A percentile compares a stretch with the other conserved stretches of the same genome.
Conservation (phyloP, 805 yeast genomes). For the Nakazawaea ernobii region DNA sequence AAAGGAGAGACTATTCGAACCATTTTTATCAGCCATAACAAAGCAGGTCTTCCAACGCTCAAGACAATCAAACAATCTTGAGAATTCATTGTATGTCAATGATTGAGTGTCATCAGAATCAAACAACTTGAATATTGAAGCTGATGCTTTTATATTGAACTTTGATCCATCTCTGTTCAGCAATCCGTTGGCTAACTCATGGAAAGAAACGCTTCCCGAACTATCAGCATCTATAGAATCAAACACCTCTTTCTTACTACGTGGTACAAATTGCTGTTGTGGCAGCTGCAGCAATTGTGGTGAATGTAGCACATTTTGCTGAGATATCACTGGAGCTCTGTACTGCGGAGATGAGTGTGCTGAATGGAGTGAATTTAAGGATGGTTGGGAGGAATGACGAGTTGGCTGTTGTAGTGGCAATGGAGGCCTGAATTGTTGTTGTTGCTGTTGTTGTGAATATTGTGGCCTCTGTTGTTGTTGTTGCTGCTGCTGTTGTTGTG, state of each 20-base stretch:
- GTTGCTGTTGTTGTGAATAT: constrained; percentile 11
- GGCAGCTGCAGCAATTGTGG: neutral
- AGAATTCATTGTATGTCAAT: constrained; percentile 7
- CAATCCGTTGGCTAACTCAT: constrained; percentile 2
- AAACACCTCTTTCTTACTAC: constrained; percentile 5
- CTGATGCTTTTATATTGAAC: neutral
- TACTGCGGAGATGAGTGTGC: neutral
- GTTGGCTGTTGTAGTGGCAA: neutral
- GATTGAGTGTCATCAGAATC: constrained; percentile 3
- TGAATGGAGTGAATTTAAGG: constrained; percentile 3
- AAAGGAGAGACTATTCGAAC: constrained; percentile 5
- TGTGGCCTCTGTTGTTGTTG: constrained; percentile 9
- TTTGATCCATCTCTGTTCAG: constrained; percentile 4
- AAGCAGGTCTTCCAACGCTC: constrained; percentile 8
- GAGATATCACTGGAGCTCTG: neutral
- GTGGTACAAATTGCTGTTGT: constrained; percentile 5
- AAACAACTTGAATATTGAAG: constrained; percentile 8
- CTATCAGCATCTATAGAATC: constrained; percentile 2
- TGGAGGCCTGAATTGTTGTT: constrained; percentile 1
- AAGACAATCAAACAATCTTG: constrained; percentile 9
- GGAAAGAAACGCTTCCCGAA: constrained; percentile 1
- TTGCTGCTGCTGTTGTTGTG: neutral
- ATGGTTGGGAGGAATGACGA: constrained; percentile 6
- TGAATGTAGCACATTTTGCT: constrained; percentile 1
- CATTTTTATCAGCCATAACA: constrained; percentile 5